Conservation (phyloP, 1,284 basidiomycete genomes). For the Taiwanofungus camphoratus region DNA sequence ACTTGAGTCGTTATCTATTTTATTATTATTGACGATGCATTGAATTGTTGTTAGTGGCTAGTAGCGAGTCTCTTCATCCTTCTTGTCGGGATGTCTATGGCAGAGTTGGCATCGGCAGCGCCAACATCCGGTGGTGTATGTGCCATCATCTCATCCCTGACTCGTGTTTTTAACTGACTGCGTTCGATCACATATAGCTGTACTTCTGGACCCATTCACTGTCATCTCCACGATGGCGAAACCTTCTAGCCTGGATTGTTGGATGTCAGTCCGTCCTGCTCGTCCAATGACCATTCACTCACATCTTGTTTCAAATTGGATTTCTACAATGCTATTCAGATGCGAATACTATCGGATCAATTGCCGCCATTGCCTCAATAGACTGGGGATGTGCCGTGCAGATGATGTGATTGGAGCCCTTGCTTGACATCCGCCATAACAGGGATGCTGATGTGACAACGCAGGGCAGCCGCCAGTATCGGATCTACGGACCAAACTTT, state of each 20-base stretch:
- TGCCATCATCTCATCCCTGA: not conserved
- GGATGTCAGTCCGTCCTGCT: conserved; percentile 43
- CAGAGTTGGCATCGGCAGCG: conserved; percentile 68
- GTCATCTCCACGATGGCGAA: conserved; percentile 58
- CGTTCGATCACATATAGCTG: conserved; percentile 28
- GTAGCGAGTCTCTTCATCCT: conserved; percentile 49
- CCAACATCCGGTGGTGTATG: conserved; percentile 59
- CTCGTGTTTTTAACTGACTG: conserved; percentile 15
- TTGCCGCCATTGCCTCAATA: conserved; percentile 62
- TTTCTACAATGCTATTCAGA: conserved; percentile 33
- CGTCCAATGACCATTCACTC: not conserved
- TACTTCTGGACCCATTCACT: conserved; percentile 76
- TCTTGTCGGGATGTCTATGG: conserved; percentile 61
- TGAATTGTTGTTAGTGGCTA: conserved; percentile 34
- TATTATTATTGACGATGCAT: not conserved
- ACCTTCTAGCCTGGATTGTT: conserved; percentile 69
- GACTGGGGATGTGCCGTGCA: conserved; percentile 76
- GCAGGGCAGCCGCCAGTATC: conserved; percentile 52
- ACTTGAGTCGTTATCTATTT: not conserved
- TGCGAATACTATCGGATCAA: conserved; percentile 66
- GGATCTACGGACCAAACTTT: conserved; percentile 43
- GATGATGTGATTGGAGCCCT: conserved; percentile 27
- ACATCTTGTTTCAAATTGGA: conserved; percentile 5
- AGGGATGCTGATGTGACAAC: not conserved
- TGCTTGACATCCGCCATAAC: not conserved